phyloP scores from a whole-genome alignment of 805 yeast genomes.

The Lachancea meyersii region DNA sequence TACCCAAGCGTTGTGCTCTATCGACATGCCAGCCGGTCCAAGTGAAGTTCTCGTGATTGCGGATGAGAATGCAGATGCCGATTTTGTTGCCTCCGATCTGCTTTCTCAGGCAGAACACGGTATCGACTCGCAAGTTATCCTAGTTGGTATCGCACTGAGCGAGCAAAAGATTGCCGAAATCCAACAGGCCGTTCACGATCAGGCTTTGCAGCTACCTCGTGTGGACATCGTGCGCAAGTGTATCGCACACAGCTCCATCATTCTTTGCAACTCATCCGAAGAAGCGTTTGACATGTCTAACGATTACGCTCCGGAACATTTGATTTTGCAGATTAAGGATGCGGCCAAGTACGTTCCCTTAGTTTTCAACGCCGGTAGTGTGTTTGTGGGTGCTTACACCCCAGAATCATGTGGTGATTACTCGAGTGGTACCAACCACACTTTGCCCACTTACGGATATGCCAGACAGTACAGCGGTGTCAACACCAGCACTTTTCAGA shows the following conservation, averaged over 20 bases:
- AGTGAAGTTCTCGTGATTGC: slow-evolving; percentile 96
- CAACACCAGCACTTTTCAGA: slow-evolving; percentile 91
- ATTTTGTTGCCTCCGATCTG: slow-evolving; percentile 93
- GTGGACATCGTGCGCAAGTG: slow-evolving; percentile 89
- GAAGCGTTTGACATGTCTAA: slow-evolving; percentile 87
- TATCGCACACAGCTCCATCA: slow-evolving; percentile 82
- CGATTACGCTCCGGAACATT: slow-evolving; percentile 94
- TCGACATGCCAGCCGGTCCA: slow-evolving; percentile 99
- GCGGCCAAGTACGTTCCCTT: slow-evolving; percentile 65
- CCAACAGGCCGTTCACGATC: slow-evolving; percentile 77
- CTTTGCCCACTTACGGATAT: slow-evolving; percentile 96
- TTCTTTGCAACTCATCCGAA: slow-evolving; percentile 59
- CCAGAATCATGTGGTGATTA: slow-evolving; percentile 99
- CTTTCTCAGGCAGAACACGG: slow-evolving; percentile 99
- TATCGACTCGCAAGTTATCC: slow-evolving; percentile 92
- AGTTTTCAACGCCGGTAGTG: slow-evolving; percentile 91
- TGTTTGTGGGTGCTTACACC: slow-evolving; percentile 91
- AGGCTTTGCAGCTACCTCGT: slow-evolving; percentile 81
- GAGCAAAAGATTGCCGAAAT: slow-evolving; percentile 55
- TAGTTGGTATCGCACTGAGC: slow-evolving; percentile 72
- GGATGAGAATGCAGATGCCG: slow-evolving; percentile 82
- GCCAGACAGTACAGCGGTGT: slow-evolving; percentile 98
- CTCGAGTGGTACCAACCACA: slow-evolving; percentile 96
- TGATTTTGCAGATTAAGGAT: slow-evolving; percentile 80
- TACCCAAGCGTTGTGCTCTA: slow-evolving; percentile 88